phyloP scores from a whole-genome alignment of 1,139 yeast species.

The Kodamaea sp. region DNA sequence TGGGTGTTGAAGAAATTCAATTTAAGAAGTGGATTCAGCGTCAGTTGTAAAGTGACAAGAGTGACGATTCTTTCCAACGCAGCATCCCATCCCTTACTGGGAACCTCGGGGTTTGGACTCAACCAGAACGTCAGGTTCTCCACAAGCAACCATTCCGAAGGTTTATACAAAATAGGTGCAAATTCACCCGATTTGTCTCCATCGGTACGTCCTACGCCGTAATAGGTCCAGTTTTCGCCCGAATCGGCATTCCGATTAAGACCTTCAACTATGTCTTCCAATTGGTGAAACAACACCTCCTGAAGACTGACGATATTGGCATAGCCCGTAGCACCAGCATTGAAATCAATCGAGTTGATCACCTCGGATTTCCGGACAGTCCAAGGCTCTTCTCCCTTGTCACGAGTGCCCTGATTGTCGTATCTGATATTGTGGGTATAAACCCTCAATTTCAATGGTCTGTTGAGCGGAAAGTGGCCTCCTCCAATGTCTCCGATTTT shows the following conservation, averaged over 20 bases:
- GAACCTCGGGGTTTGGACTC: slow-evolving; percentile 48
- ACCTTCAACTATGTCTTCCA: slow-evolving; percentile 43
- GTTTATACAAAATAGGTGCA: slow-evolving; percentile 43
- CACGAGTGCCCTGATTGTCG: slow-evolving; percentile 34
- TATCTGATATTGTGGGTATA: slow-evolving; percentile 58
- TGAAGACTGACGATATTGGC: slow-evolving; percentile 52
- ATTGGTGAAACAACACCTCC: slow-evolving; percentile 55
- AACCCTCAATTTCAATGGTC: slow-evolving; percentile 31
- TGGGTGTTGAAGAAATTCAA: slow-evolving; percentile 58
- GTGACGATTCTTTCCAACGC: slow-evolving; percentile 24
- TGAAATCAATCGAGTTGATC: slow-evolving; percentile 36
- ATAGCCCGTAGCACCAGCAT: slow-evolving; percentile 27
- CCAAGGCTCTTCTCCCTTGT: slow-evolving; percentile 48
- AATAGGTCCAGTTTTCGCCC: slow-evolving; percentile 41
- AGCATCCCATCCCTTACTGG: slow-evolving; percentile 37
- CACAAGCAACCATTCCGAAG: slow-evolving; percentile 35
- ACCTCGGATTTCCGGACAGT: slow-evolving; percentile 36
- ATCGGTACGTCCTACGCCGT: slow-evolving; percentile 51
- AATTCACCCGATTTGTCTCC: slow-evolving; percentile 47
- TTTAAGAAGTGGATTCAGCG: slow-evolving; percentile 13
- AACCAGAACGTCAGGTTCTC: slow-evolving; percentile 43
- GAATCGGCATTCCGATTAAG: slow-evolving; percentile 18
- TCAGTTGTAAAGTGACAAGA: slow-evolving; percentile 18
- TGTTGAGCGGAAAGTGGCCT: slow-evolving; percentile 5
- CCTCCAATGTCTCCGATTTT: slow-evolving; percentile 1